Conservation (phyloP, 306 rosid genomes). For the Quercus cerris region DNA sequence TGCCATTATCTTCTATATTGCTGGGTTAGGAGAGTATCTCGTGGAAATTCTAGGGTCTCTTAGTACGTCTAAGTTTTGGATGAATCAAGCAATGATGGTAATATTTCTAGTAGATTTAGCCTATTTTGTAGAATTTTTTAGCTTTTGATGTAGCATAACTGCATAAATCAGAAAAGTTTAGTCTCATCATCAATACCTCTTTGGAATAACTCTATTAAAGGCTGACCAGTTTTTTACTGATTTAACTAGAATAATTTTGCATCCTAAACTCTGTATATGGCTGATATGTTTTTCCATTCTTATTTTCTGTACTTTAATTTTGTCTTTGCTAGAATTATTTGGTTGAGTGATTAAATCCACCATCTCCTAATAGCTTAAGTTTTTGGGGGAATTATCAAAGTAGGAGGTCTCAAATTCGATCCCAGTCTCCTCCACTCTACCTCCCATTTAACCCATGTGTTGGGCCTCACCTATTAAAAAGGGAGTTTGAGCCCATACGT, state of each 20-base stretch:
- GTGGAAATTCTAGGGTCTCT: background rate
- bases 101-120: background rate
- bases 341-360: too few species aligned
- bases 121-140: background rate
- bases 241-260: background rate
- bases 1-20: background rate
- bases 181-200: background rate
- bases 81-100: background rate
- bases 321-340: background rate
- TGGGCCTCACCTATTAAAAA: too few species aligned
- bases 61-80: background rate
- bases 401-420: too few species aligned
- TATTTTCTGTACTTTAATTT: constrained; percentile 5
- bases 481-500: too few species aligned
- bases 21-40: background rate
- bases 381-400: too few species aligned
- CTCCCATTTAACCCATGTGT: too few species aligned
- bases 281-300: background rate
- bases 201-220: background rate
- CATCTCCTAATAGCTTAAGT: too few species aligned
- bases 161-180: background rate
- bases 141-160: background rate
- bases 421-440: too few species aligned
- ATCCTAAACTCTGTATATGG: background rate
- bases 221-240: background rate